Conservation (phyloP, 2,329 filamentous ascomycete species). For the Neofusicoccum parvum region DNA sequence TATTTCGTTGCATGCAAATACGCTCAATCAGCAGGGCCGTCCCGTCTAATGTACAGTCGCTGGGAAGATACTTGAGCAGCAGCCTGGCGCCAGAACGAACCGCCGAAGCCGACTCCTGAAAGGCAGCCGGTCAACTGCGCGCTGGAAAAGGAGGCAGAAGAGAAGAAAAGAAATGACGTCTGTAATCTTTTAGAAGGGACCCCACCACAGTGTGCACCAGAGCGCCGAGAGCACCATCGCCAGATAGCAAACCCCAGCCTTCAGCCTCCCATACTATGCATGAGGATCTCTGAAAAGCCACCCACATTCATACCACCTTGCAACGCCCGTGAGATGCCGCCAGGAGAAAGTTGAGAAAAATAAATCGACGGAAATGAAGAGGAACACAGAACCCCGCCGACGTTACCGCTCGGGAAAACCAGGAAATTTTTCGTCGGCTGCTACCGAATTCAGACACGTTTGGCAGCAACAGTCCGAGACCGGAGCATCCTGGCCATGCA, state of each 20-base stretch:
- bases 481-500: background rate
- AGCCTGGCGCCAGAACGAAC: background rate
- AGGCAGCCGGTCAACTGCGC: no score
- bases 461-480: background rate
- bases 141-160: background rate
- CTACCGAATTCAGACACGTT: background rate
- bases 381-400: background rate
- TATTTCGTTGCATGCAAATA: conserved; percentile 3
- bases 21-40: background rate
- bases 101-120: background rate
- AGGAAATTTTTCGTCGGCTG: no score
- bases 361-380: background rate
- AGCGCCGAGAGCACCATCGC: conserved; percentile 18
- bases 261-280: conserved; percentile 16
- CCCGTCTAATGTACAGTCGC: conserved; percentile 2
- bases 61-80: background rate
- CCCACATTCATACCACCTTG: conserved; percentile 10
- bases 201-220: conserved; percentile 8
- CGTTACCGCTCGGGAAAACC: background rate
- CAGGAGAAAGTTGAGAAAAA: background rate
- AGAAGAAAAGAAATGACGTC: background rate
- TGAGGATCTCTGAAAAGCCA: conserved; percentile 10
- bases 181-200: background rate
- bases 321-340: conserved; percentile 19
- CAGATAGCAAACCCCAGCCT: conserved; percentile 11